Evolutionary conservation across 352 stramenopile species (phyloP), one percentile per base, ranked within the genome.

Genomic region (Thalassiosira hispida): DNA sequence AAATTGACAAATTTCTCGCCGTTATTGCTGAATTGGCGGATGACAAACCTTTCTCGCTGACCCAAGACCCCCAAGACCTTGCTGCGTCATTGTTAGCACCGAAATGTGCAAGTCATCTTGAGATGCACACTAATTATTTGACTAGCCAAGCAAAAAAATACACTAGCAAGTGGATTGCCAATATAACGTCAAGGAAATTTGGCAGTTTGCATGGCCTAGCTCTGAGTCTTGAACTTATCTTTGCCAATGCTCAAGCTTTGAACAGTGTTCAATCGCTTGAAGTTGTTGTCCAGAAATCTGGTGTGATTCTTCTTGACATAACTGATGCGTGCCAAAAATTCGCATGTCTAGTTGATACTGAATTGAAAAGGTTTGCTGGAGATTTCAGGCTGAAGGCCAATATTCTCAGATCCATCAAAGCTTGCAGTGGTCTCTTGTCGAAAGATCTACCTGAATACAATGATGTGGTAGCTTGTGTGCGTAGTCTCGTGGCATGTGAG

Each of bases 401-500:
- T 25, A 40, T 81, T 35, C 29, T 81, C 3, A 18, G 25, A 14
- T 64, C 52, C 0, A 60, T 81, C 46, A 33, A 59, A 11, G n/a
- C 16, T 16, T 76, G 62, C 42, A 18, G 42, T 20, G 9, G 27
- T 27, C 46, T 71, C 31, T 20, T 29, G n/a, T 20, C 46, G 6
- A 62, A 38, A 12, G 2, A 25, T 20, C 23, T 62, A 22, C 52
- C 67, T 64, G 31, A 61, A 44, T 71, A 53, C 29, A 71, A 55
- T 16, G 29, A 78, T 6, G 23, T 74, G 25, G 18, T 67, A 31
- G 18, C 62, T 51, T 1, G 73, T 49, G 52, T 78, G n/a, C 53
- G 63, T 8, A 11, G 77, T 71, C 20, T 75, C 5, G 56, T 90
- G 44, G 35, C 72, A 69, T n/a, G 18, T 0, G 46, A 85, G 53